Evolutionary conservation across 345 rosid genomes (phyloP).

Genomic region (Eucalyptus sp.): DNA sequence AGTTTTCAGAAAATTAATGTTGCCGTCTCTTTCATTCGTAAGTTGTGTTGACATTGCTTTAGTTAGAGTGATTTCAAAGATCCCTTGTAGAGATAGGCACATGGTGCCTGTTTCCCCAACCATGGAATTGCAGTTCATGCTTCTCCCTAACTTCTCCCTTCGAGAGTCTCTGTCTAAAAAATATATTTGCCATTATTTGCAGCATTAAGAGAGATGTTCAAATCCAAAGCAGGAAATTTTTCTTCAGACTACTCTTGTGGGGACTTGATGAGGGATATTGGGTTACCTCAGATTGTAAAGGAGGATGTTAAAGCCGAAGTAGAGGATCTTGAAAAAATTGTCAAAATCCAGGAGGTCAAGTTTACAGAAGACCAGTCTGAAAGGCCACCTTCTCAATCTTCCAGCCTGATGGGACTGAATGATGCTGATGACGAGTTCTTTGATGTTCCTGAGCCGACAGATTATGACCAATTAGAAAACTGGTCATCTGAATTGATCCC

Average conservation of each 20-base stretch:
- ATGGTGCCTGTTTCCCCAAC: background rate
- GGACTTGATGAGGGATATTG: conserved; percentile 13
- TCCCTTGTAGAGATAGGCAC: background rate
- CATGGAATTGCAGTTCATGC: background rate
- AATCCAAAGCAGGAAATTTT: conserved; percentile 39
- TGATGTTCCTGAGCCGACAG: conserved; percentile 64
- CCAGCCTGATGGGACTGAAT: conserved; percentile 42
- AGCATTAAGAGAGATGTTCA: conserved; percentile 74
- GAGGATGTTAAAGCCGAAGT: conserved; percentile 10
- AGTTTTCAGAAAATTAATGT: background rate
- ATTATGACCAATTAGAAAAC: conserved; percentile 33
- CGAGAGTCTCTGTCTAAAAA: background rate
- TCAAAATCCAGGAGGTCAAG: background rate
- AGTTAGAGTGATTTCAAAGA: background rate
- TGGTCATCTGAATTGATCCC: conserved; percentile 37
- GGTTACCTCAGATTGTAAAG: conserved; percentile 11
- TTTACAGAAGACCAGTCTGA: conserved; percentile 22
- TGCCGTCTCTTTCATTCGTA: background rate
- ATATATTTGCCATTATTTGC: background rate
- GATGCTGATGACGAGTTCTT: conserved; percentile 83
- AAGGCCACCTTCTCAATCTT: conserved; percentile 18
- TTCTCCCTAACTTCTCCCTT: background rate
- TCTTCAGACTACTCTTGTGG: conserved; percentile 25
- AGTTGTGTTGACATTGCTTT: background rate
- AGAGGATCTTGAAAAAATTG: background rate